Percentiles rank a stretch among this genome's conserved stretches.
Evolutionary conservation across 495 filamentous ascomycete species (phyloP).

Genomic region (Platismatia glauca): DNA sequence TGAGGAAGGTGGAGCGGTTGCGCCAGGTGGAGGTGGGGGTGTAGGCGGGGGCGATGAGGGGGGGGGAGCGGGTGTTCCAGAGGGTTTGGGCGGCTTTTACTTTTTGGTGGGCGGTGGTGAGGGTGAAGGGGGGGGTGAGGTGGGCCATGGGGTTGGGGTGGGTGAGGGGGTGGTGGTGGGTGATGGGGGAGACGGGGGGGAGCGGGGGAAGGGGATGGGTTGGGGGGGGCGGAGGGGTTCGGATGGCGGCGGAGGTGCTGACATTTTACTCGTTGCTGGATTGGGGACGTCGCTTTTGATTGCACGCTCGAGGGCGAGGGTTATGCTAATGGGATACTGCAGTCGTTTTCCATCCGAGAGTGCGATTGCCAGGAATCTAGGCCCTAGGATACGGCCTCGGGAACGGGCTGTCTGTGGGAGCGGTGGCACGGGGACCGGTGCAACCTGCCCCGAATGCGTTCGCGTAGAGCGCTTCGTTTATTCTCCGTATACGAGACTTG

Average conservation of each 20-base stretch:
- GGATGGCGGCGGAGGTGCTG: neutral
- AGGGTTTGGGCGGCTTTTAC: constrained; percentile 79
- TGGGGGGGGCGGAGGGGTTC: neutral
- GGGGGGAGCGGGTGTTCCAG: constrained; percentile 72
- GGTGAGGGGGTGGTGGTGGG: neutral
- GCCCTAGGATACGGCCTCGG: neutral
- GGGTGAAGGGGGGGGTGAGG: constrained; percentile 70
- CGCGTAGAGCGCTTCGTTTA: neutral
- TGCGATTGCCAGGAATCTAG: neutral
- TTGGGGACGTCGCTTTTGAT: neutral
- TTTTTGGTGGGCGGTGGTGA: constrained; percentile 61
- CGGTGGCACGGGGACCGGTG: neutral
- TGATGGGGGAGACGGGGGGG: neutral
- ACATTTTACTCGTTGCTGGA: neutral
- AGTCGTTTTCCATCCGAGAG: too few species aligned
- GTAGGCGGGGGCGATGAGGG: constrained; percentile 60
- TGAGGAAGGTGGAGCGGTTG: constrained; percentile 64
- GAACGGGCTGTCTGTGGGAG: neutral
- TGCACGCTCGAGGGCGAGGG: neutral
- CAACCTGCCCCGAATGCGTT: neutral
- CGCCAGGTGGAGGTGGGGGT: constrained; percentile 75
- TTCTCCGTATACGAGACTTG: neutral
- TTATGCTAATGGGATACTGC: neutral
- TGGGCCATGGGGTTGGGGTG: constrained; percentile 36
- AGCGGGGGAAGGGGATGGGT: neutral